Evolutionary conservation across 768 basidiomycete genomes (phyloP), one percentile per base, ranked within the genome.

Genomic region (Lepiota venenata): DNA sequence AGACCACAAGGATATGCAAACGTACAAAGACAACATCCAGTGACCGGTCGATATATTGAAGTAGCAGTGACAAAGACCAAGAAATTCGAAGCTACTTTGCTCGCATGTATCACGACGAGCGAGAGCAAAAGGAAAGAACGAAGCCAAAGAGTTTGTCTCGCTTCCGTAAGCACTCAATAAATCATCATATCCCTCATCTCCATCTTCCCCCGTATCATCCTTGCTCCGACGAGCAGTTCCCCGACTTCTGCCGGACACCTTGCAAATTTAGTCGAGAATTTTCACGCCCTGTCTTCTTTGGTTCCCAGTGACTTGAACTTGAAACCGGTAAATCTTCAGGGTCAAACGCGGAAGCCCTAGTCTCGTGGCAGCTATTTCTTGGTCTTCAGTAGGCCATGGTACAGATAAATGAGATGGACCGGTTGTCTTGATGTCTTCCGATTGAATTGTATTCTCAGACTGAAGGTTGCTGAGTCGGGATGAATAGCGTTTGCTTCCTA

Each of bases 151-250:
- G 14, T 20, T 36, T 12, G 15, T 55, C 38, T 89, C 88, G 62
- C 88, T 89, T 70, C 90, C 88, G 61, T 91, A 91, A 16, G 88
- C 88, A 64, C 85, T 89, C 56, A 91, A 67, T 51, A 91, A 63
- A 11, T 90, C 89, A 60, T 85, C 87, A 52, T 89, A 90, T 3
- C 86, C 79, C 64, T 82, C 81, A 56, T 90, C 88, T 3, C 89
- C 88, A 55, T 90, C 87, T 50, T 86, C 85, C 0, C 85, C 88
- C 18, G 77, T 80, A 63, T 84, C 89, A 35, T 85, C 83, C 42
- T 67, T 63, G 50, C 67, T 71, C 59, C 67, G 73, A 32, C 65
- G 60, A 20, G 63, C 64, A 37, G 12, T 18, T 21, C 72, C 69
- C 61, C 66, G 74, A 46, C 66, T 77, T 21, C 76, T 77, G 8